Evolutionary conservation across 306 rosid species (phyloP).

Genomic region (Vicia faba): DNA sequence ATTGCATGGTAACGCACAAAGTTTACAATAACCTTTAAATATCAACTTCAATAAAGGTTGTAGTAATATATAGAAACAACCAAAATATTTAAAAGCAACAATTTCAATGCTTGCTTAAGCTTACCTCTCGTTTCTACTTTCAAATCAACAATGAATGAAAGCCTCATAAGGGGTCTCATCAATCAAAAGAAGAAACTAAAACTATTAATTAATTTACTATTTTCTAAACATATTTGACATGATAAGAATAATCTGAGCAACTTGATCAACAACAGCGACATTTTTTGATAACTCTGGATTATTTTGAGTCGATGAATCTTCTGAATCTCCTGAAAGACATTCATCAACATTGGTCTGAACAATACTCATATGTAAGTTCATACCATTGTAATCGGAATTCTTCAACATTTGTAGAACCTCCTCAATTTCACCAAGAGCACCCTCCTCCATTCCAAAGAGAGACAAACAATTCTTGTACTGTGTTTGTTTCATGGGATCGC

Average conservation of each 20-base stretch:
- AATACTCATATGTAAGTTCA: not conserved
- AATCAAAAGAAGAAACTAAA: too few relatives aligned
- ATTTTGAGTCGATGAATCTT: not conserved
- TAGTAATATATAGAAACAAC: too few relatives aligned
- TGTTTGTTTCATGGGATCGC: not conserved
- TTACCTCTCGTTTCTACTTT: too few relatives aligned
- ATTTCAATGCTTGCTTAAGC: too few relatives aligned
- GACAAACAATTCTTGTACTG: not conserved
- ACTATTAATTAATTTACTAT: too few relatives aligned
- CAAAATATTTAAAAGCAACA: too few relatives aligned
- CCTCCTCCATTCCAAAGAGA: not conserved
- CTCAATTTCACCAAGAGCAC: not conserved
- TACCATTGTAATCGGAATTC: not conserved
- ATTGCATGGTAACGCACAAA: too few relatives aligned
- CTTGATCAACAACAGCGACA: not conserved
- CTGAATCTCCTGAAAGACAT: not conserved
- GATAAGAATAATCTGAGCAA: not conserved
- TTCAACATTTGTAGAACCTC: not conserved
- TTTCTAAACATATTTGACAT: not conserved
- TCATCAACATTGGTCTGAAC: not conserved
- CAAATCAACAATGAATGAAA: too few relatives aligned
- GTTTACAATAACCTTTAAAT: too few relatives aligned
- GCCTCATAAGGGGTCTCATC: too few relatives aligned
- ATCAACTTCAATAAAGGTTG: too few relatives aligned
- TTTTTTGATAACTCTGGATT: not conserved